These are phyloP conservation scores for Lachnellula subtilissima DNA, from an alignment of 2,329 filamentous ascomycete genomes.

Conservation along the genomic window DNA sequence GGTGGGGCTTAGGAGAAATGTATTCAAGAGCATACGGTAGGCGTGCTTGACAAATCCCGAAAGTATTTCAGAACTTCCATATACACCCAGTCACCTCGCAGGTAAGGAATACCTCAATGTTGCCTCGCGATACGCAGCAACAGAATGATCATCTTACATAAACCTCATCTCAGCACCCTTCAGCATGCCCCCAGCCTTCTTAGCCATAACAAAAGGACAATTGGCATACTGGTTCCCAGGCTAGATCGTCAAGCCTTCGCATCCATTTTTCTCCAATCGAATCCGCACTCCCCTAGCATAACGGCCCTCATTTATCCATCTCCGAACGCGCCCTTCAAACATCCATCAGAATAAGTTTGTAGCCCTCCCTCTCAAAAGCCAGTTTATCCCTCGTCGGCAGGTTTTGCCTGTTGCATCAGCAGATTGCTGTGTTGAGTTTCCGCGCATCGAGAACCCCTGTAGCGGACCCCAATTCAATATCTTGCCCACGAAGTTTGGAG, in stretches of 20 bases:
- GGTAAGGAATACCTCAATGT: slow-evolving; percentile 1
- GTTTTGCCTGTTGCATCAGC: background rate
- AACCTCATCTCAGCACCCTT: background rate
- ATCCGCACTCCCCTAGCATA: slow-evolving; percentile 12
- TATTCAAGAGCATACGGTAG: no score
- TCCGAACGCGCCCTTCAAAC: slow-evolving; percentile 6
- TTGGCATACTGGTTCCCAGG: slow-evolving; percentile 15
- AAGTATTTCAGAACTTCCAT: no score
- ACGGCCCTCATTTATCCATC: slow-evolving; percentile 1
- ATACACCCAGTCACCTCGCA: background rate
- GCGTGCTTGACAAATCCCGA: no score
- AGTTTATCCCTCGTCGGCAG: background rate
- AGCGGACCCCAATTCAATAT: slow-evolving; percentile 6
- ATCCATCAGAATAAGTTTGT: background rate
- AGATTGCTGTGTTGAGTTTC: slow-evolving; percentile 4
- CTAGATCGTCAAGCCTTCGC: slow-evolving; percentile 12
- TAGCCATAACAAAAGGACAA: slow-evolving; percentile 12
- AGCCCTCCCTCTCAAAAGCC: background rate
- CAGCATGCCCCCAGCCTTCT: slow-evolving; percentile 8
- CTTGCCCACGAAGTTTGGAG: slow-evolving; percentile 1
- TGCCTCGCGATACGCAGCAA: slow-evolving; percentile 9
- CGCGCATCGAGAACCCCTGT: slow-evolving; percentile 8
- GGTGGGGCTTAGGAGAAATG: no score
- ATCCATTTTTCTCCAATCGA: slow-evolving; percentile 14
- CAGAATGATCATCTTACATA: slow-evolving; percentile 2